phyloP scores from a whole-genome alignment of 163 green algal species.

The Scenedesmus sp. region DNA sequence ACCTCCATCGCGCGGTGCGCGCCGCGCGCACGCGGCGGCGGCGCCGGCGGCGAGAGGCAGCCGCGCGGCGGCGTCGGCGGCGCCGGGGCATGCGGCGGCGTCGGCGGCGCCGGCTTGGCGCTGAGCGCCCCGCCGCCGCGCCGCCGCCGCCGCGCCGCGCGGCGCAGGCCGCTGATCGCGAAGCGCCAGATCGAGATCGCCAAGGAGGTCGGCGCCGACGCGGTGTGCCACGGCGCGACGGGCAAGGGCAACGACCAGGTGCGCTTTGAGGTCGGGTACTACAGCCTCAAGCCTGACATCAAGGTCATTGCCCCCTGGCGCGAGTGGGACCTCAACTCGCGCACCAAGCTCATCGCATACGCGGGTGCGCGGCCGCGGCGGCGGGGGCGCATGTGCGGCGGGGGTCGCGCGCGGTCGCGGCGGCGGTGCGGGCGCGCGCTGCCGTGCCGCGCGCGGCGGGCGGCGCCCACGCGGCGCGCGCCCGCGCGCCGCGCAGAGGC shows the following conservation, averaged over 20 bases:
- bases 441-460: no score
- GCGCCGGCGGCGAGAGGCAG: no score
- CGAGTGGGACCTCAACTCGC: conserved; percentile 97
- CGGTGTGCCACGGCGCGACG: conserved; percentile 97
- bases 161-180: conserved; percentile 93
- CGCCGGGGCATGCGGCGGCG: no score
- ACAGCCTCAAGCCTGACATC: conserved; percentile 97
- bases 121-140: no score
- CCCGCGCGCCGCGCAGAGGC: conserved; percentile 17
- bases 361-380: conserved; percentile 66
- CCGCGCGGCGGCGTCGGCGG: no score
- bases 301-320: conserved; percentile 99
- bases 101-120: no score
- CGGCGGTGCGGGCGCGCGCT: background rate
- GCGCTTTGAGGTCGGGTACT: conserved; percentile 87
- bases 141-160: no score
- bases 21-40: background rate
- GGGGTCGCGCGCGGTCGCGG: background rate
- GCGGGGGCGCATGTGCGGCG: background rate
- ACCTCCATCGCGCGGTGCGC: conserved; percentile 92
- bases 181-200: conserved; percentile 99
- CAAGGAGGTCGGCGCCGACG: conserved; percentile 92
- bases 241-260: conserved; percentile 99
- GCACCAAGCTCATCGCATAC: conserved; percentile 95
- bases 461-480: no score